Conservation (phyloP, 768 basidiomycete species). For the Cantharellus anzutake region DNA sequence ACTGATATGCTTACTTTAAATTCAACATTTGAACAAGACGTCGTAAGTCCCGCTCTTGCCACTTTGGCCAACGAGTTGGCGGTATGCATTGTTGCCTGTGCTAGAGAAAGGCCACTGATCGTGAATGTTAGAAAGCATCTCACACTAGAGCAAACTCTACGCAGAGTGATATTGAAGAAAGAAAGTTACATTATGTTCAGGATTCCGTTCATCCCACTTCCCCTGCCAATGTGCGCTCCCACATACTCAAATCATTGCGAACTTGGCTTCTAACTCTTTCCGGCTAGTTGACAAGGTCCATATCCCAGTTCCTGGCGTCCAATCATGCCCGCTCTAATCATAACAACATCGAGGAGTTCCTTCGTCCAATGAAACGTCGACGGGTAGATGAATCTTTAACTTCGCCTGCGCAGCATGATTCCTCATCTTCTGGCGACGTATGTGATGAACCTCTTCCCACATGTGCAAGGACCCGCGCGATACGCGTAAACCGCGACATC, state of each 20-base stretch:
- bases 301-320: slow-evolving; percentile 50
- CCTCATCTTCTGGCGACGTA: slow-evolving; percentile 3
- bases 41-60: slow-evolving; percentile 35
- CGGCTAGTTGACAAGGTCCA: slow-evolving; percentile 21
- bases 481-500: slow-evolving; percentile 44
- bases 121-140: too few relatives aligned
- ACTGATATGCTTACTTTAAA: slow-evolving; percentile 57
- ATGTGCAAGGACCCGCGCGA: slow-evolving; percentile 60
- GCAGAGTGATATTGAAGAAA: slow-evolving; percentile 28
- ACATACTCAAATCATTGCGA: background rate
- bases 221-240: slow-evolving; percentile 36
- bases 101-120: background rate
- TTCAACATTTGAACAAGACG: slow-evolving; percentile 38
- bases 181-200: slow-evolving; percentile 48
- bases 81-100: slow-evolving; percentile 20
- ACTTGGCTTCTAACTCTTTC: background rate
- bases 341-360: slow-evolving; percentile 61
- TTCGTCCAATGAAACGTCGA: slow-evolving; percentile 34
- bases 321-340: slow-evolving; percentile 55
- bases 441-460: slow-evolving; percentile 19
- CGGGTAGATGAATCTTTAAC: slow-evolving; percentile 19
- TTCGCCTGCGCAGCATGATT: slow-evolving; percentile 13
- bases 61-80: slow-evolving; percentile 31
- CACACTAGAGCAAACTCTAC: slow-evolving; percentile 7
- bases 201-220: slow-evolving; percentile 29